Evolutionary conservation across 169 alveolate genomes (phyloP).

Genomic region (Amoebophrya sp.): DNA sequence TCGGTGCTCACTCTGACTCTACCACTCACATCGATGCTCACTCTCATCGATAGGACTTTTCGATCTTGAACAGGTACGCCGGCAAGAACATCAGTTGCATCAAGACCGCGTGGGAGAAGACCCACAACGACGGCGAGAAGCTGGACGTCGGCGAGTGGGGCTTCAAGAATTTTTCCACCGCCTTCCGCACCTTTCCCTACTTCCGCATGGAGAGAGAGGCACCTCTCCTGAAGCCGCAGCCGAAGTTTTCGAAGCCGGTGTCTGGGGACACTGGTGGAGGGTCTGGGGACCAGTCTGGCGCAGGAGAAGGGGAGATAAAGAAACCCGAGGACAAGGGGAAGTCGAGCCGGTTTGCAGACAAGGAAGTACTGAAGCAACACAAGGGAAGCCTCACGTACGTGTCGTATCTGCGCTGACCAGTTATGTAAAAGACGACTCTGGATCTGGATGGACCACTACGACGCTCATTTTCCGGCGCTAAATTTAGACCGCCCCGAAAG

Average conservation of each 20-base stretch:
- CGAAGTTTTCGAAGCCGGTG: background rate
- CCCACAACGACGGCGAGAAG: conserved; percentile 1
- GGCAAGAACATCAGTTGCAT: background rate
- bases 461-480: too few relatives aligned
- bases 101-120: background rate
- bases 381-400: background rate
- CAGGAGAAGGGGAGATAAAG: background rate
- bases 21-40: too few relatives aligned
- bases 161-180: background rate
- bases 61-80: background rate
- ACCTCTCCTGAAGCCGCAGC: background rate
- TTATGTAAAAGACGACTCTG: too few relatives aligned
- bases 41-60: too few relatives aligned
- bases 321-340: background rate
- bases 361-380: background rate
- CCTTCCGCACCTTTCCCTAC: background rate
- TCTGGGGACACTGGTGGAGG: background rate
- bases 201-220: background rate
- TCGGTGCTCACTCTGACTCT: too few relatives aligned
- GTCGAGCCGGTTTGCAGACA: background rate
- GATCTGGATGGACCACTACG: too few relatives aligned
- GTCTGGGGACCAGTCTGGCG: background rate
- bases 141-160: background rate
- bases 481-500: too few relatives aligned
- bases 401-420: background rate